These are phyloP conservation scores for Aspergillus clavatus DNA, from an alignment of 2,329 filamentous ascomycete species.

Conservation along the genomic window DNA sequence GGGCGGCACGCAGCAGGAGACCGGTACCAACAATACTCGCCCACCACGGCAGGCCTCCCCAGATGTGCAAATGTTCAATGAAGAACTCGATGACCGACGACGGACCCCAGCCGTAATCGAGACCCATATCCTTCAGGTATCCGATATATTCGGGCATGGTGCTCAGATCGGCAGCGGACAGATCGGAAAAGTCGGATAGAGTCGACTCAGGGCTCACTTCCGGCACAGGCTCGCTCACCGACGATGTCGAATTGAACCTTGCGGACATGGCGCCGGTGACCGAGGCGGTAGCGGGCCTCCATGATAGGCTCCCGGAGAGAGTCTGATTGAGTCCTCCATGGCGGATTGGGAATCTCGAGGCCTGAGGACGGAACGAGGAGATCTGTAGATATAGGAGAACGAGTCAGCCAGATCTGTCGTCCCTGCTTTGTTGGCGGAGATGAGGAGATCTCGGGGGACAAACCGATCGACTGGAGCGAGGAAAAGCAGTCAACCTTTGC, in stretches of 20 bases:
- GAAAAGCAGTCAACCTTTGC: conserved; percentile 24
- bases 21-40: conserved; percentile 64
- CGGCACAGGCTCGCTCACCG: conserved; percentile 10
- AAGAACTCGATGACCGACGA: conserved; percentile 68
- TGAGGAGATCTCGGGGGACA: conserved; percentile 11
- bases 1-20: conserved; percentile 57
- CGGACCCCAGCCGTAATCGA: conserved; percentile 83
- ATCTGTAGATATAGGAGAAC: conserved; percentile 23
- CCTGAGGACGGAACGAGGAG: conserved; percentile 30
- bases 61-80: conserved; percentile 79
- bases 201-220: conserved; percentile 3
- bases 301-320: conserved; percentile 18
- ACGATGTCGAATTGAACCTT: conserved; percentile 38
- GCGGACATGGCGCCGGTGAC: conserved; percentile 22
- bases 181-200: conserved; percentile 19
- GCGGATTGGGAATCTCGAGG: conserved; percentile 17
- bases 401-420: conserved; percentile 12
- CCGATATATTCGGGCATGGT: conserved; percentile 71
- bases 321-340: conserved; percentile 18
- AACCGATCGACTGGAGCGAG: conserved; percentile 35
- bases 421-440: conserved; percentile 1
- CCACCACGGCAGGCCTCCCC: conserved; percentile 74
- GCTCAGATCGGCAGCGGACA: conserved; percentile 37
- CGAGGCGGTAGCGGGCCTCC: conserved; percentile 20
- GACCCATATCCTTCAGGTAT: conserved; percentile 73